Conservation (phyloP, 2,329 filamentous ascomycete genomes). For the Kalaharituber pfeilii region DNA sequence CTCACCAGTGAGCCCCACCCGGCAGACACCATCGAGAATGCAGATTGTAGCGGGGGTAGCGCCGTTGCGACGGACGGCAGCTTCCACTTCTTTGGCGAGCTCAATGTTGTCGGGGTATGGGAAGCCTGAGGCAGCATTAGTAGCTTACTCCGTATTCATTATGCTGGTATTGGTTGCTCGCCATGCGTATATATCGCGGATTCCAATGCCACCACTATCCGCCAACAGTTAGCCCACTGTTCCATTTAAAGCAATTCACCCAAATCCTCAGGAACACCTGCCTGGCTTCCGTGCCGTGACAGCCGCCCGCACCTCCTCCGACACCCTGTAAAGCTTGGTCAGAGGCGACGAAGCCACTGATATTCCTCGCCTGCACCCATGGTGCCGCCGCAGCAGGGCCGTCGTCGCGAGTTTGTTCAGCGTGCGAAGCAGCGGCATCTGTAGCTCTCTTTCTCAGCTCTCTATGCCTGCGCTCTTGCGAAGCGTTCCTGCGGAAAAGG, state of each 20-base stretch:
- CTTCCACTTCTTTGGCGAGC: constrained; percentile 63
- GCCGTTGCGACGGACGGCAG: constrained; percentile 62
- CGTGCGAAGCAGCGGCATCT: too few species aligned
- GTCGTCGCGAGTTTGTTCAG: too few species aligned
- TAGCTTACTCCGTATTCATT: constrained; percentile 5
- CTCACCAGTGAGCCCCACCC: constrained; percentile 55
- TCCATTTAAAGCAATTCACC: too few species aligned
- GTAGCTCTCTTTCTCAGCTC: too few species aligned
- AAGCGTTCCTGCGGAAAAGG: too few species aligned
- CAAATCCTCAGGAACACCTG: not conserved
- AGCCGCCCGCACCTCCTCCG: constrained; percentile 67
- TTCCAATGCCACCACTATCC: constrained; percentile 65
- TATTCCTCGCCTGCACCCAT: not conserved
- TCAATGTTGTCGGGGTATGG: constrained; percentile 56
- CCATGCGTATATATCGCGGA: constrained; percentile 96
- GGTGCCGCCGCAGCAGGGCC: not conserved
- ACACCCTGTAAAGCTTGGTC: constrained; percentile 44
- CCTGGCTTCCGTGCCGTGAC: constrained; percentile 50
- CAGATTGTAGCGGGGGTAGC: constrained; percentile 82
- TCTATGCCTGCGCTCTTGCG: too few species aligned
- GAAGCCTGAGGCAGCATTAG: constrained; percentile 34
- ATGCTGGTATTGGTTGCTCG: constrained; percentile 21
- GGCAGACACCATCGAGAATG: constrained; percentile 64
- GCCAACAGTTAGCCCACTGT: not conserved
- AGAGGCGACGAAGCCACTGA: constrained; percentile 1